Percentiles rank a stretch among this genome's conserved stretches.
These are phyloP conservation scores for Podospora sp. DNA, from an alignment of 495 filamentous ascomycete genomes.

Conservation along the genomic window DNA sequence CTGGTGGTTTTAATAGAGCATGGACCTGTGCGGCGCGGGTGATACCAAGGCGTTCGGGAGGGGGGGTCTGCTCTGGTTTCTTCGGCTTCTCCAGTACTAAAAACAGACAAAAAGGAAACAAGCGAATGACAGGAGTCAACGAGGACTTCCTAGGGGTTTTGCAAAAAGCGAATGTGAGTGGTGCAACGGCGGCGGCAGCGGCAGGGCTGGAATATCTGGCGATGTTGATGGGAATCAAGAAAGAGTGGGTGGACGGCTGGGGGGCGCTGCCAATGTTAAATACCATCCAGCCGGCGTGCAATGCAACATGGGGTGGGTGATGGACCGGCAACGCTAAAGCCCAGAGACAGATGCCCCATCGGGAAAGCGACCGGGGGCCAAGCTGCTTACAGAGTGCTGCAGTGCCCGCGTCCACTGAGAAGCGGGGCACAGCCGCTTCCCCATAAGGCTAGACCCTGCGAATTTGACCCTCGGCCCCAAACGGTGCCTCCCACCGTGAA, in stretches of 20 bases:
- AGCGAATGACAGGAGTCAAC: conserved; percentile 68
- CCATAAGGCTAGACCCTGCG: neutral
- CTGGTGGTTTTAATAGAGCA: conserved; percentile 17
- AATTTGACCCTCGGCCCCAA: neutral
- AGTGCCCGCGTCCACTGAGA: conserved; percentile 19
- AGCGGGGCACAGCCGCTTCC: conserved; percentile 13
- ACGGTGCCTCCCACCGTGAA: neutral
- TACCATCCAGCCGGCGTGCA: conserved; percentile 25
- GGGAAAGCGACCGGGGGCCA: conserved; percentile 25
- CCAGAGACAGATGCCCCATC: conserved; percentile 27
- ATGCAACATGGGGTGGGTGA: conserved; percentile 17
- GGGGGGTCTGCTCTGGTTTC: conserved; percentile 23
- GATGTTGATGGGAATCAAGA: conserved; percentile 36
- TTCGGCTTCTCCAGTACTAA: conserved; percentile 32
- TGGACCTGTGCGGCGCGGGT: conserved; percentile 19
- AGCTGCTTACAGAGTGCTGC: conserved; percentile 21
- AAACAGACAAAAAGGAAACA: conserved; percentile 49
- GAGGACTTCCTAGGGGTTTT: conserved; percentile 59
- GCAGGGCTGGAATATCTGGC: conserved; percentile 38
- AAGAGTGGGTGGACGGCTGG: conserved; percentile 33
- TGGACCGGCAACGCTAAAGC: conserved; percentile 8
- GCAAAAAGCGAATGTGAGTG: conserved; percentile 56
- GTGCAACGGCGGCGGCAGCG: conserved; percentile 37
- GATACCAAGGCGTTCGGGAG: conserved; percentile 4
- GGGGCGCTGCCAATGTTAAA: conserved; percentile 42